phyloP scores from a whole-genome alignment of 768 basidiomycete species.

The Termitomyces titanicus region DNA sequence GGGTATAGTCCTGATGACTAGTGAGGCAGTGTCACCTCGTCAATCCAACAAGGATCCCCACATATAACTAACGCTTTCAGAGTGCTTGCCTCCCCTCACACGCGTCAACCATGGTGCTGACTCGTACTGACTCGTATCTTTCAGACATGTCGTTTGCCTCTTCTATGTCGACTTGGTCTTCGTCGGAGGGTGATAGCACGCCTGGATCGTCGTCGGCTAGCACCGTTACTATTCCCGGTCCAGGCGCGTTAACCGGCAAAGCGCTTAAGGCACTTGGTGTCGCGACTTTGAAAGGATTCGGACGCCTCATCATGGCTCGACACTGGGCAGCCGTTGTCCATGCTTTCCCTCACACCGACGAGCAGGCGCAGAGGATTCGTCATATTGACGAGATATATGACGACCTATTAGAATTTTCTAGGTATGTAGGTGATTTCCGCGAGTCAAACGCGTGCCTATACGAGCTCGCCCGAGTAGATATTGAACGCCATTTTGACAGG shows the following conservation, averaged over 20 bases:
- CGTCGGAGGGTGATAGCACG: slow-evolving; percentile 5
- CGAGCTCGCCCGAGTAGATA: background rate
- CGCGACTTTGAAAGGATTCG: slow-evolving; percentile 46
- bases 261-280: slow-evolving; percentile 53
- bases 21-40: background rate
- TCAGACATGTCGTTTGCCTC: slow-evolving; percentile 5
- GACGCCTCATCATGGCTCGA: slow-evolving; percentile 21
- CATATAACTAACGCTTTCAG: no score
- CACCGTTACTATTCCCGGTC: slow-evolving; percentile 22
- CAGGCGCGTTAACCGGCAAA: slow-evolving; percentile 36
- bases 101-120: background rate
- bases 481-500: background rate
- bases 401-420: slow-evolving; percentile 22
- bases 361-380: slow-evolving; percentile 12
- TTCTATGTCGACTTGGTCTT: slow-evolving; percentile 1
- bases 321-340: slow-evolving; percentile 15
- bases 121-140: background rate
- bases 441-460: no score
- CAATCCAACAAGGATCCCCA: no score
- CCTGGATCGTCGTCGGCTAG: slow-evolving; percentile 12
- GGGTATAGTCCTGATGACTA: background rate
- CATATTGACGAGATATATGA: slow-evolving; percentile 15
- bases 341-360: slow-evolving; percentile 20
- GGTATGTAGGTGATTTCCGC: slow-evolving; percentile 2
- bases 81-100: background rate